Evolutionary conservation across 257 asterid species (phyloP), one percentile per base, ranked within the genome.

Genomic region (Oldenlandia corymbosa): DNA sequence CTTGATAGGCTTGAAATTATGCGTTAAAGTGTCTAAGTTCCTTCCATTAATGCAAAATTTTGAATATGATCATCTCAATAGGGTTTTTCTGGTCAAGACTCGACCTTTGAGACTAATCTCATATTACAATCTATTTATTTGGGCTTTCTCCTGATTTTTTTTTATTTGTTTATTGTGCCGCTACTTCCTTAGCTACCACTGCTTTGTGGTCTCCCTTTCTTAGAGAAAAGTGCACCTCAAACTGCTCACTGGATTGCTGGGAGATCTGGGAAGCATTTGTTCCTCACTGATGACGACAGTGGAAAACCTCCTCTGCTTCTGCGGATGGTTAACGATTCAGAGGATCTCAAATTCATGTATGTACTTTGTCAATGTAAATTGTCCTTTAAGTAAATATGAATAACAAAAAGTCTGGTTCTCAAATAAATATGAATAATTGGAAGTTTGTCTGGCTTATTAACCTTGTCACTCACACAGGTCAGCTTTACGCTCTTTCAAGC

Each of bases 251-350:
- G 75, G 95, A 62, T 90, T 68, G 95, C 87, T 51, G 95, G 95
- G 71, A 88, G 91, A 76, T 85, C 97, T 48, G 97, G 97, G 69
- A 85, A 85, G 79, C 97, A 90, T 77, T 86, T 90, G 61, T 90
- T 90, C 68, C 97, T 90, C 62, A 90, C 93, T 6, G 97, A 90
- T 62, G 54, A 81, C 41, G 95, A 88, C 55, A 72, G 76, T 28
- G 96, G 96, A 65, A 81, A 74, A 64, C 95, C 86, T 71, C 97
- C 97, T 16, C 92, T 90, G 47, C 84, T 90, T 69, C 78, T 85
- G 31, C 83, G 73, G 75, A 90, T 90, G 97, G 96, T 81, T 21
- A 75, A 88, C 31, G 96, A 90, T 76, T 73, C 75, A 39, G 89
- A 80, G 60, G 85, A 84, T 46, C 80, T 83, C 70, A 84, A 75